Conservation (phyloP, 1,284 basidiomycete species). For the Sporisorium scitamineum region DNA sequence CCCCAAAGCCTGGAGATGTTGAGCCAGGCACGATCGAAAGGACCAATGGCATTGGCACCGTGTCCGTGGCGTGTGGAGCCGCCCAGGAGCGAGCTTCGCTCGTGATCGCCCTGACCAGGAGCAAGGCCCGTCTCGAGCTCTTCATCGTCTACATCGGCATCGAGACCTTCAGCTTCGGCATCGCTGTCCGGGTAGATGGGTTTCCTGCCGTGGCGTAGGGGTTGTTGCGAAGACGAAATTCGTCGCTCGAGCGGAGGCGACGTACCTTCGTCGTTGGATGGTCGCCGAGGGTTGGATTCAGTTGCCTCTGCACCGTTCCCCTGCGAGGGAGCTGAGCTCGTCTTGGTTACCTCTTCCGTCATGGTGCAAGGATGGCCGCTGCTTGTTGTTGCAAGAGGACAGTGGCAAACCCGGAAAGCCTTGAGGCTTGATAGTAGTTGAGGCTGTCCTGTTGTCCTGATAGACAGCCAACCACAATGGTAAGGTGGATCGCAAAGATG, state of each 20-base stretch:
- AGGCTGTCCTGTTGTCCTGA: no score
- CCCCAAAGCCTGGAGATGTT: slow-evolving; percentile 43
- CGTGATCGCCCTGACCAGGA: slow-evolving; percentile 36
- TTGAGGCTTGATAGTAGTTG: no score
- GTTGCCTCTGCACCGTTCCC: slow-evolving; percentile 2
- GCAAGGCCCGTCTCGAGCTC: slow-evolving; percentile 45
- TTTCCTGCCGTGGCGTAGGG: slow-evolving; percentile 49
- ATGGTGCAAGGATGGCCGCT: not conserved
- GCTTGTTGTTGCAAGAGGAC: not conserved
- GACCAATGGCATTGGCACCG: slow-evolving; percentile 12
- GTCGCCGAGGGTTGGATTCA: slow-evolving; percentile 3
- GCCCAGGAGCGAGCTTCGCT: slow-evolving; percentile 42
- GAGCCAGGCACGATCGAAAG: slow-evolving; percentile 44
- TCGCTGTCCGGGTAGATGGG: slow-evolving; percentile 56
- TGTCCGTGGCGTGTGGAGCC: slow-evolving; percentile 16
- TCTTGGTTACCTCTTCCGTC: slow-evolving; percentile 16
- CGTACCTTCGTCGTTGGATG: slow-evolving; percentile 19
- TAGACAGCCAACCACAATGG: no score
- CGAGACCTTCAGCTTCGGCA: slow-evolving; percentile 51
- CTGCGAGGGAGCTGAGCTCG: not conserved
- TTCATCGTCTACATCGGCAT: slow-evolving; percentile 53
- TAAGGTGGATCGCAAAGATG: no score
- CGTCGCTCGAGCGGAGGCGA: slow-evolving; percentile 36
- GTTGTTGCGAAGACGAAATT: slow-evolving; percentile 39
- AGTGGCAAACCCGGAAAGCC: no score